Conservation (phyloP, 1,139 yeast genomes). For the Sugiyamaella castrensis region DNA sequence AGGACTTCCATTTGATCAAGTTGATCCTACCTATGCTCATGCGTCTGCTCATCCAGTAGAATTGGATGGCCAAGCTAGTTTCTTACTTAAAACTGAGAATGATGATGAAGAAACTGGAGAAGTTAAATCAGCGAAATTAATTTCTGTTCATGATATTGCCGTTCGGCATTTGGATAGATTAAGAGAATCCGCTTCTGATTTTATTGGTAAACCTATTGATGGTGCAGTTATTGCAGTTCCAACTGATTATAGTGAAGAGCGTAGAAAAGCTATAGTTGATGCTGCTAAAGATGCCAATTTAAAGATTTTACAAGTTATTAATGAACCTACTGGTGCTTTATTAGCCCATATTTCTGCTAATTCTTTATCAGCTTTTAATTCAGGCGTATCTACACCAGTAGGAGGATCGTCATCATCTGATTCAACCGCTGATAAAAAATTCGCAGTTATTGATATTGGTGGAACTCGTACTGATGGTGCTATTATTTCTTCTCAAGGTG, state of each 20-base stretch:
- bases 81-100: slow-evolving; percentile 47
- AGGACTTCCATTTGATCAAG: slow-evolving; percentile 68
- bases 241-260: slow-evolving; percentile 75
- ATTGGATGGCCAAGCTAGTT: slow-evolving; percentile 67
- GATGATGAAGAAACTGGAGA: slow-evolving; percentile 39
- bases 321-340: slow-evolving; percentile 92
- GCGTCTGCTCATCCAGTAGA: slow-evolving; percentile 75
- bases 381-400: slow-evolving; percentile 37
- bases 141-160: slow-evolving; percentile 74
- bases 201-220: slow-evolving; percentile 74
- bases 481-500: slow-evolving; percentile 88
- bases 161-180: slow-evolving; percentile 81
- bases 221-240: slow-evolving; percentile 91
- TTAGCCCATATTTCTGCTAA: slow-evolving; percentile 59
- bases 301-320: slow-evolving; percentile 78
- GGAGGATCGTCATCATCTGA: too few species aligned
- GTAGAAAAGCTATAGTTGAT: slow-evolving; percentile 60
- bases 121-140: slow-evolving; percentile 39
- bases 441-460: slow-evolving; percentile 95
- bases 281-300: slow-evolving; percentile 73
- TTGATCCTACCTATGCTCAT: slow-evolving; percentile 59
- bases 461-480: slow-evolving; percentile 97
- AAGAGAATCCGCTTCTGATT: slow-evolving; percentile 88
- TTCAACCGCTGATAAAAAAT: slow-evolving; percentile 69
- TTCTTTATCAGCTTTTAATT: slow-evolving; percentile 34